phyloP scores from a whole-genome alignment of 345 rosid genomes.

The Populus davidiana region DNA sequence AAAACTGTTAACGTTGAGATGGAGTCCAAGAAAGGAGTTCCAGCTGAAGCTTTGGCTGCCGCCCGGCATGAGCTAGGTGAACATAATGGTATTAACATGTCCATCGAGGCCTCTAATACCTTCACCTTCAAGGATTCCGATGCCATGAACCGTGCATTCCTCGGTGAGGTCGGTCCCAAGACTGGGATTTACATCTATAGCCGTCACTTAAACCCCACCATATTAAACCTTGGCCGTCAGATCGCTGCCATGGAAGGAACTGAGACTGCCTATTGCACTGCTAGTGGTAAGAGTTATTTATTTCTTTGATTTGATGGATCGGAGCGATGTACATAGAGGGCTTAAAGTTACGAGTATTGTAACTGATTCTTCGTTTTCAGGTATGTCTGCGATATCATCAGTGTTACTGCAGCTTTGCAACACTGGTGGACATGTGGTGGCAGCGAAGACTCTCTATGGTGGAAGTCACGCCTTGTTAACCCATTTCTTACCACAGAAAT shows the following conservation, averaged over 20 bases:
- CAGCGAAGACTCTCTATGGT: slow-evolving; percentile 70
- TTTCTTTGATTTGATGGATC: background rate
- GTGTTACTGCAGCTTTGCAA: slow-evolving; percentile 86
- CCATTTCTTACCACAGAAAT: slow-evolving; percentile 72
- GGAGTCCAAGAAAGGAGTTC: slow-evolving; percentile 36
- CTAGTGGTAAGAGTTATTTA: slow-evolving; percentile 64
- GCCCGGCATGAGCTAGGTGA: slow-evolving; percentile 91
- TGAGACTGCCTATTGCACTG: slow-evolving; percentile 95
- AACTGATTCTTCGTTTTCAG: slow-evolving; percentile 22
- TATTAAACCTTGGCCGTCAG: slow-evolving; percentile 81
- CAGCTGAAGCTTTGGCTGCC: slow-evolving; percentile 70
- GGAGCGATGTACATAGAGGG: too few species aligned
- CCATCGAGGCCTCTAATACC: slow-evolving; percentile 96
- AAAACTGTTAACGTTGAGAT: too few species aligned
- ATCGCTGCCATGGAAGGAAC: slow-evolving; percentile 98
- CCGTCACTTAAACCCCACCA: slow-evolving; percentile 98
- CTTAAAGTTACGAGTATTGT: too few species aligned
- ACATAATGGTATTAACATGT: slow-evolving; percentile 98
- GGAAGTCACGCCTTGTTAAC: slow-evolving; percentile 87
- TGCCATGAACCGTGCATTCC: slow-evolving; percentile 80
- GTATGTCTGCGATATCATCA: slow-evolving; percentile 94
- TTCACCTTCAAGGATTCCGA: slow-evolving; percentile 99
- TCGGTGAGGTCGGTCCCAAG: slow-evolving; percentile 95
- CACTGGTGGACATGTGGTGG: slow-evolving; percentile 96
- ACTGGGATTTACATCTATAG: slow-evolving; percentile 89